These are phyloP conservation scores for Trichoderma koningiopsis DNA, from an alignment of 2,329 filamentous ascomycete genomes.

Conservation along the genomic window DNA sequence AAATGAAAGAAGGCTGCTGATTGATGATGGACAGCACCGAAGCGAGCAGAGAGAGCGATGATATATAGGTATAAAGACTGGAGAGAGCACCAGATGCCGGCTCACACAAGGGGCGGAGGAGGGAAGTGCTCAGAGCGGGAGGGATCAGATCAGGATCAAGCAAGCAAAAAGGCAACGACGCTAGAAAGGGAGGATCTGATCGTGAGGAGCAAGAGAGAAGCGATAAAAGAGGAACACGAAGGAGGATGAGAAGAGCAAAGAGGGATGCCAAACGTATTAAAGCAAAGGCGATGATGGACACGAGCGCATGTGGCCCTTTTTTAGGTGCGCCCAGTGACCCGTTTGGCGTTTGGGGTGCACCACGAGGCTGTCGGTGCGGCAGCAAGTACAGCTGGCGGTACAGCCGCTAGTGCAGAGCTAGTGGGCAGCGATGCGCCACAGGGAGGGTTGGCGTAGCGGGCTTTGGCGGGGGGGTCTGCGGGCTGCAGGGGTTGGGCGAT, in stretches of 20 bases:
- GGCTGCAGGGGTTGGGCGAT: conserved; percentile 25
- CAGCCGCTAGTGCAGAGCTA: conserved; percentile 30
- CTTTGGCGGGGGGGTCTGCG: conserved; percentile 23
- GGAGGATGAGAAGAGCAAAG: conserved; percentile 7
- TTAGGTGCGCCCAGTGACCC: conserved; percentile 35
- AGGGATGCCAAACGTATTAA: conserved; percentile 21
- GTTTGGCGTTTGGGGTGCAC: conserved; percentile 42
- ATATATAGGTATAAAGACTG: conserved; percentile 13
- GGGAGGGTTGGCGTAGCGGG: conserved; percentile 16
- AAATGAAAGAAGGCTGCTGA: background rate
- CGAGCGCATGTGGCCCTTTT: conserved; percentile 38
- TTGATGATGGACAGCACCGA: background rate
- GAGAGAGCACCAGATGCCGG: background rate
- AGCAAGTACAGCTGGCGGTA: conserved; percentile 9
- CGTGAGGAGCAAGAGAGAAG: background rate
- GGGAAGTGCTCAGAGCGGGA: background rate
- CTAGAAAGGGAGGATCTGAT: background rate
- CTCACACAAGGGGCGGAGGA: background rate
- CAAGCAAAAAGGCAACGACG: background rate
- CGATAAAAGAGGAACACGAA: conserved; percentile 1
- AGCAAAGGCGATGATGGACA: conserved; percentile 28
- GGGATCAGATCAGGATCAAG: conserved; percentile 2
- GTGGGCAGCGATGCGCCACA: conserved; percentile 20
- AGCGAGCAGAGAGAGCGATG: background rate
- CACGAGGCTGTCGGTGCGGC: conserved; percentile 43